phyloP scores from a whole-genome alignment of 805 yeast genomes.

The Ogataea haglerorum region DNA sequence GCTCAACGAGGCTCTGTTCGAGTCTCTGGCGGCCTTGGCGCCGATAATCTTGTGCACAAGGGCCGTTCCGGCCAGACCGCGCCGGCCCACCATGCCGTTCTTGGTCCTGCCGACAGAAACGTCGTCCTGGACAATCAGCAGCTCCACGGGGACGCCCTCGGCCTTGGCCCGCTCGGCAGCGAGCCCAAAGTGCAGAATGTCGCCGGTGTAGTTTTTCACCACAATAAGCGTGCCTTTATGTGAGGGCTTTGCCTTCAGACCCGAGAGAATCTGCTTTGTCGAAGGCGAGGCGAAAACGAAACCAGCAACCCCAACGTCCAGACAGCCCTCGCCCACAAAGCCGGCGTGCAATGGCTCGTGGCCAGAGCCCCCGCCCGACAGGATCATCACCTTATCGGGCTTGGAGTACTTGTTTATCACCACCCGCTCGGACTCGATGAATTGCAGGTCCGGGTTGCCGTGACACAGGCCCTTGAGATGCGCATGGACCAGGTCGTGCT shows the following conservation, averaged over 20 bases:
- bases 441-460: constrained; percentile 50
- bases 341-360: constrained; percentile 96
- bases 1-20: constrained; percentile 40
- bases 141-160: constrained; percentile 66
- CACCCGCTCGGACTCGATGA: constrained; percentile 56
- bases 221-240: constrained; percentile 69
- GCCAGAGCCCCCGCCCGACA: constrained; percentile 95
- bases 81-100: constrained; percentile 88
- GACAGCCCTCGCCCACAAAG: constrained; percentile 76
- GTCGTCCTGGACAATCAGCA: constrained; percentile 83
- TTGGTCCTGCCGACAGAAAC: constrained; percentile 90
- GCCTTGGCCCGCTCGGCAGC: constrained; percentile 87
- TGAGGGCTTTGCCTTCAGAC: constrained; percentile 54
- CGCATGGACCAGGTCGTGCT: constrained; percentile 43
- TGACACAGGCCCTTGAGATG: constrained; percentile 52
- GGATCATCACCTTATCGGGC: constrained; percentile 57
- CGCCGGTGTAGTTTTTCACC: constrained; percentile 94
- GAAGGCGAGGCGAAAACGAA: constrained; percentile 88
- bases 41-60: constrained; percentile 85
- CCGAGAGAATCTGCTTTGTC: constrained; percentile 77
- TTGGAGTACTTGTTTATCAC: constrained; percentile 39
- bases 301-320: constrained; percentile 89
- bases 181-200: constrained; percentile 85
- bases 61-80: constrained; percentile 91
- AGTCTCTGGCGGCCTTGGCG: constrained; percentile 42